Percentiles rank a stretch among this genome's conserved stretches.
These are phyloP conservation scores for Dalbergia cochinchinensis DNA, from an alignment of 306 rosid species.

Conservation along the genomic window DNA sequence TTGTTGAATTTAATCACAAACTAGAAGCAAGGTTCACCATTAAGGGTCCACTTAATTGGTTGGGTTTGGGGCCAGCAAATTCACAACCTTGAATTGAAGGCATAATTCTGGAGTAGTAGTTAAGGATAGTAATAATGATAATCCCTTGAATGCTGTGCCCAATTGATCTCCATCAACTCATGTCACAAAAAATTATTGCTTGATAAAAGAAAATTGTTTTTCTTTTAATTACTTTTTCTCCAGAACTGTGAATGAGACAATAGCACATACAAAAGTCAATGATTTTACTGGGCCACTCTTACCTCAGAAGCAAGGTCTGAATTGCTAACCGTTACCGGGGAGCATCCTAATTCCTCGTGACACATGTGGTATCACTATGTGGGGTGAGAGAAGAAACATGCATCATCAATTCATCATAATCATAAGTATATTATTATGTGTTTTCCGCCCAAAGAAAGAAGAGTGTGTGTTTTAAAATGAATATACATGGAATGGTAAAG, in stretches of 20 bases:
- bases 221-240: not conserved
- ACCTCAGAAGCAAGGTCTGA: slow-evolving; percentile 40
- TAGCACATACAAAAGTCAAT: not conserved
- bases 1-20: slow-evolving; percentile 10
- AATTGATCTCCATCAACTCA: slow-evolving; percentile 5
- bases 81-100: slow-evolving; percentile 41
- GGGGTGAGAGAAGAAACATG: slow-evolving; percentile 16
- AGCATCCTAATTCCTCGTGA: slow-evolving; percentile 27
- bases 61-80: slow-evolving; percentile 40
- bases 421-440: not conserved
- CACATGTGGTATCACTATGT: not conserved
- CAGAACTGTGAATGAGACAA: slow-evolving; percentile 22
- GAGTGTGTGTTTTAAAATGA: not conserved
- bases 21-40: slow-evolving; percentile 47
- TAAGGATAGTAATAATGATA: slow-evolving; percentile 31
- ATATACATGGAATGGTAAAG: not conserved
- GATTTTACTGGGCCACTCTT: slow-evolving; percentile 38
- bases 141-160: not conserved
- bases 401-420: not conserved
- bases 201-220: not conserved
- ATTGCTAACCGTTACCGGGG: slow-evolving; percentile 29
- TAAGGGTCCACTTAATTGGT: slow-evolving; percentile 44
- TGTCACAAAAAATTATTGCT: not conserved
- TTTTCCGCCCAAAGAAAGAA: not conserved
- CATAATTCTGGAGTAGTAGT: slow-evolving; percentile 48